Evolutionary conservation across 805 yeast genomes (phyloP), one percentile per base, ranked within the genome.

Genomic region (Candida vaughaniae): DNA sequence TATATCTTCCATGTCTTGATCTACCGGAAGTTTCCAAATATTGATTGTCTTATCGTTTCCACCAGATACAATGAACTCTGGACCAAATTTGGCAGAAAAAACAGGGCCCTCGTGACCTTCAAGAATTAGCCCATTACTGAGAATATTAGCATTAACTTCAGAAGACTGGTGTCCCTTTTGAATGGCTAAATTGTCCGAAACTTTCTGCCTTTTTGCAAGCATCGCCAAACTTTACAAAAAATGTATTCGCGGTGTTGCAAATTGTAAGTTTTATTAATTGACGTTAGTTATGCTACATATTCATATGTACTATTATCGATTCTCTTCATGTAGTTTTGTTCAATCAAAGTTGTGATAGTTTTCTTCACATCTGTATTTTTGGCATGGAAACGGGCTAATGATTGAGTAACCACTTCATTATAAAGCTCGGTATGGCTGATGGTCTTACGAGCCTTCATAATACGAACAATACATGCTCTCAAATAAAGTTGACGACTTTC

Each of bases 381-480:
- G 4, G 98, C 96, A 49, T 75, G 78, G 70, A 93, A 91, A 49
- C 98, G 74, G 33, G 78, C 69, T 47, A 80, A 81, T 3, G 95
- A 79, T 56, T 88, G 95, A 42, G 86, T 84, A 51, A 87, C 81
- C 28, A 90, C 91, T 59, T 91, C 98, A 50, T 84, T 86, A 28
- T 89, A 81, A 52, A 91, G 73, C 38, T 80, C 82, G 33, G 82
- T 84, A 56, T 90, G 97, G 46, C 78, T 78, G 51, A 87, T 69
- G 29, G 71, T 73, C 59, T 89, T 85, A 55, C 96, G 76, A 1
- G 96, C 90, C 67, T 91, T 91, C 98, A 91, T 93, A 55, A 91
- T 86, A 52, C 99, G 77, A 26, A 91, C 98, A 62, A 93, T 88
- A 53, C 95, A 86, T 2, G 98, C 96, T 55, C 88, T 86, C 51